Evolutionary conservation across 345 rosid species (phyloP).

Genomic region (Mercurialis annua): DNA sequence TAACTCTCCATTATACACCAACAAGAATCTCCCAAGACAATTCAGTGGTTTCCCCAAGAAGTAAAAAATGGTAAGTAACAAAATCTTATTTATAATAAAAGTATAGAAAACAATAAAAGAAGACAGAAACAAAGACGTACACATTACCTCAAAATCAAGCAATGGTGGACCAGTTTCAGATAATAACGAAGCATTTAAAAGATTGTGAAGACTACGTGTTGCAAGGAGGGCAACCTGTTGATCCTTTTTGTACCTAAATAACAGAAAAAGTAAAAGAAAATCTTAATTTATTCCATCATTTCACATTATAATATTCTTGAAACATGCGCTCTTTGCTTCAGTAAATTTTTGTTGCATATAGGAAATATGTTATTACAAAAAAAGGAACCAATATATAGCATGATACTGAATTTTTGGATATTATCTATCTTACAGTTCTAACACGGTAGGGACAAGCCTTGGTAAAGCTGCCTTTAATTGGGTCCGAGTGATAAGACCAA

Average conservation of each 20-base stretch:
- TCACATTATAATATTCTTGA: not conserved
- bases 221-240: conserved; percentile 79
- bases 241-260: conserved; percentile 75
- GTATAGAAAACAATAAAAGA: not conserved
- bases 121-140: not conserved
- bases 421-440: conserved; percentile 70
- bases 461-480: conserved; percentile 91
- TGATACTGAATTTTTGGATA: not conserved
- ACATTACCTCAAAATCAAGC: conserved; percentile 89
- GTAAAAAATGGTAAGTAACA: not conserved
- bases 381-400: not conserved
- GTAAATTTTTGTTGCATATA: conserved; percentile 1
- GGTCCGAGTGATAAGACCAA: conserved; percentile 77
- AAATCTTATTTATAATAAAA: not conserved
- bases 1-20: not conserved
- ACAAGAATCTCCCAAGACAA: not conserved
- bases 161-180: conserved; percentile 95
- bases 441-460: conserved; percentile 75
- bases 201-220: conserved; percentile 75
- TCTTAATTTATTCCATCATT: conserved; percentile 8
- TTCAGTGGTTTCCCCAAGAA: not conserved
- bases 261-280: conserved; percentile 18
- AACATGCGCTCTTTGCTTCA: not conserved
- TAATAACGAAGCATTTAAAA: conserved; percentile 67
- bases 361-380: not conserved